A percentile compares a stretch with the other conserved stretches of the same genome.
These are phyloP conservation scores for Elaeagnus macrophylla DNA, from an alignment of 306 rosid genomes.

Conservation along the genomic window DNA sequence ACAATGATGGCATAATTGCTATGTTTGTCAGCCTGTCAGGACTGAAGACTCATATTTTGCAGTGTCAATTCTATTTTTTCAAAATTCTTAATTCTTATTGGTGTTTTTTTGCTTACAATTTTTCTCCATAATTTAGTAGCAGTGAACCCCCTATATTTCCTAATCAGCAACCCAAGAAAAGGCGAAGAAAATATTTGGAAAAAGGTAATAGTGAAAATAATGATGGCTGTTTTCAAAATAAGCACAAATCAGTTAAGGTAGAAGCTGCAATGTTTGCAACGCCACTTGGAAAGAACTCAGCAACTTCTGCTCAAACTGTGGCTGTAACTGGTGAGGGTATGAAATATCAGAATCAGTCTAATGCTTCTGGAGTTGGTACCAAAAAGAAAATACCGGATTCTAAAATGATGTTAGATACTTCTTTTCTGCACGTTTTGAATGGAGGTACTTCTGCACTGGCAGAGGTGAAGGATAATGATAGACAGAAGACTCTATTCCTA, in stretches of 20 bases:
- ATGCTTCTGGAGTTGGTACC: conserved; percentile 34
- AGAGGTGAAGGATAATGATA: conserved; percentile 57
- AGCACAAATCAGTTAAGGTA: conserved; percentile 55
- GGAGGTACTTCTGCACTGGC: conserved; percentile 36
- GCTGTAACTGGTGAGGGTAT: conserved; percentile 38
- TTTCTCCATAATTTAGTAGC: conserved; percentile 22
- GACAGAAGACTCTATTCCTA: conserved; percentile 41
- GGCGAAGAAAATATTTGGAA: conserved; percentile 69
- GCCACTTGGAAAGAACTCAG: conserved; percentile 35
- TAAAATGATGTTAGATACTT: conserved; percentile 42
- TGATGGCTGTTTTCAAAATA: conserved; percentile 41
- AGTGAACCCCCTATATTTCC: conserved; percentile 54
- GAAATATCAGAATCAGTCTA: conserved; percentile 44
- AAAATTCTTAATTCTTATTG: too few relatives aligned
- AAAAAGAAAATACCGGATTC: conserved; percentile 52
- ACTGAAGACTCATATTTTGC: too few relatives aligned
- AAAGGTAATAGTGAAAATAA: conserved; percentile 55
- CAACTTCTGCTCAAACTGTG: conserved; percentile 38
- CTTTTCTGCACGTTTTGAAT: conserved; percentile 48
- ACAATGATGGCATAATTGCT: too few relatives aligned
- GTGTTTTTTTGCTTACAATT: conserved; percentile 15
- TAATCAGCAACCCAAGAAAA: conserved; percentile 85
- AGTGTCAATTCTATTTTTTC: too few relatives aligned
- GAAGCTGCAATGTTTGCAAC: conserved; percentile 47
- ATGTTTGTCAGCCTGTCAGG: too few relatives aligned